Conservation (phyloP, 257 asterid species). For the Salvia splendens region DNA sequence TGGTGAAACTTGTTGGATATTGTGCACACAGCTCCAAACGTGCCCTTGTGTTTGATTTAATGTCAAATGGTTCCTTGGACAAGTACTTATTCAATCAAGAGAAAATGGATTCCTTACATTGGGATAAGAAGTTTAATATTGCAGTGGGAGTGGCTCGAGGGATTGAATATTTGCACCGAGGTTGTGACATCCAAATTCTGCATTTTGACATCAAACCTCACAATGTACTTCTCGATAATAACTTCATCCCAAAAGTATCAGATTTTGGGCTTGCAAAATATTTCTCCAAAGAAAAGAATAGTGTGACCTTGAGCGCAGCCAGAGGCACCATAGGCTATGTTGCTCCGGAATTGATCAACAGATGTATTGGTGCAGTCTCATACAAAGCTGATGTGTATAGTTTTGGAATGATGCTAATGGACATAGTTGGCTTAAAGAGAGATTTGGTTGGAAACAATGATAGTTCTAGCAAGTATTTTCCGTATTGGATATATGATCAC, state of each 20-base stretch:
- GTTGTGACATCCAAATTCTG: slow-evolving; percentile 37
- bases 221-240: slow-evolving; percentile 37
- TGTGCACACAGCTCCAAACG: slow-evolving; percentile 15
- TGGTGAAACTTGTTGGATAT: slow-evolving; percentile 11
- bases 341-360: slow-evolving; percentile 38
- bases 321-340: slow-evolving; percentile 43
- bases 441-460: background rate
- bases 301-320: slow-evolving; percentile 30
- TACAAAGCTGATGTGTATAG: slow-evolving; percentile 45
- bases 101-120: background rate
- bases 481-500: too few species aligned
- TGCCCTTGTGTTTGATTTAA: slow-evolving; percentile 25
- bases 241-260: slow-evolving; percentile 35
- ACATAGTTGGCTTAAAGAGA: slow-evolving; percentile 26
- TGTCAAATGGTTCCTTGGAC: slow-evolving; percentile 29
- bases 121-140: slow-evolving; percentile 38
- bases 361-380: slow-evolving; percentile 30
- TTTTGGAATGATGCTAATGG: slow-evolving; percentile 38
- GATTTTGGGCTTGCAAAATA: slow-evolving; percentile 37
- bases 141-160: slow-evolving; percentile 44
- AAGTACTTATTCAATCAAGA: slow-evolving; percentile 18
- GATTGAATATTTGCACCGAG: slow-evolving; percentile 40
- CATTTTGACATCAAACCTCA: slow-evolving; percentile 45
- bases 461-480: background rate
- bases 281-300: slow-evolving; percentile 10